Evolutionary conservation across 192 early-diverging fungal species (phyloP).

Genomic region (Cetraspora pellucida): DNA sequence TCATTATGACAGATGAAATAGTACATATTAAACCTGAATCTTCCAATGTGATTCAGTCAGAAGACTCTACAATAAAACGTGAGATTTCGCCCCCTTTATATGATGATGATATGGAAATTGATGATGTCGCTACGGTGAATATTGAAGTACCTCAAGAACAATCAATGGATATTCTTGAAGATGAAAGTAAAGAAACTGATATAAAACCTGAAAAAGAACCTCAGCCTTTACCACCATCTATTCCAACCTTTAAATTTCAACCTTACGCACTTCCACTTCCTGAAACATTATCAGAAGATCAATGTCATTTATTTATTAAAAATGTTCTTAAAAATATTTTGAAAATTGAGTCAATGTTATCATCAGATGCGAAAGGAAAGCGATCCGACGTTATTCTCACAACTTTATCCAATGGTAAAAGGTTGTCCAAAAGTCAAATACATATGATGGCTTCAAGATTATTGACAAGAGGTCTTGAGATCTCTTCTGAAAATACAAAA

Average conservation of each 20-base stretch:
- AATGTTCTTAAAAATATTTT: slow-evolving; percentile 40
- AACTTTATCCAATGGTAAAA: slow-evolving; percentile 23
- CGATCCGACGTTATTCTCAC: slow-evolving; percentile 3
- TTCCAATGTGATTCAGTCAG: not conserved
- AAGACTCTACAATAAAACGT: not conserved
- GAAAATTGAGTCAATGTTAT: slow-evolving; percentile 30
- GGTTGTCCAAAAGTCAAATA: slow-evolving; percentile 45
- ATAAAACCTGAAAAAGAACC: not conserved
- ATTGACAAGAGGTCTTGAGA: slow-evolving; percentile 42
- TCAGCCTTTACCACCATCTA: not conserved
- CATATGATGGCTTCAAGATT: slow-evolving; percentile 44
- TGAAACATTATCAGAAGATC: slow-evolving; percentile 12
- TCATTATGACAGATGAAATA: not conserved
- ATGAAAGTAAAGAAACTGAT: not conserved
- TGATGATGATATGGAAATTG: slow-evolving; percentile 21
- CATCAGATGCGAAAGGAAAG: not conserved
- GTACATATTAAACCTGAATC: not conserved
- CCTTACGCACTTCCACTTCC: slow-evolving; percentile 42
- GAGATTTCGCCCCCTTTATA: not conserved
- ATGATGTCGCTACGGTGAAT: not conserved
- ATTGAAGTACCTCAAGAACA: not conserved
- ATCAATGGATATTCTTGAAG: not conserved
- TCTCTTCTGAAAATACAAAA: not conserved
- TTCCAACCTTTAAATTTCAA: slow-evolving; percentile 46
- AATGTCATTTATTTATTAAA: slow-evolving; percentile 36